phyloP scores from a whole-genome alignment of 2,329 filamentous ascomycete genomes.

The Aspergillus transmontanensis region DNA sequence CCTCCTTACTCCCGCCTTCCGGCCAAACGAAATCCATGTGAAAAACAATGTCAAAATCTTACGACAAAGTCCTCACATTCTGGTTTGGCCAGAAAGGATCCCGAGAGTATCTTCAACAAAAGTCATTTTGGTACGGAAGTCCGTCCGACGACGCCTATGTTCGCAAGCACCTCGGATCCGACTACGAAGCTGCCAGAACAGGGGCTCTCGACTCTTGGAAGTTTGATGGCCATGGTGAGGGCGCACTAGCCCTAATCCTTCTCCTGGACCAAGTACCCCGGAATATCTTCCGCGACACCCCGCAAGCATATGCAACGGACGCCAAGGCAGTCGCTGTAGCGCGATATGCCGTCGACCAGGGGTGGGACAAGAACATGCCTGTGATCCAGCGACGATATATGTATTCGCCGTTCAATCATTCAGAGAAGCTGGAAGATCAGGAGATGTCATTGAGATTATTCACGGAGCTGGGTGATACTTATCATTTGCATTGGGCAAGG shows the following conservation, averaged over 20 bases:
- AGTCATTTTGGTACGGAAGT: constrained; percentile 26
- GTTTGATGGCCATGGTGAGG: constrained; percentile 20
- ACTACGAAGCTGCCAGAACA: constrained; percentile 23
- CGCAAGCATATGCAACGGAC: constrained; percentile 35
- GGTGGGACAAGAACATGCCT: constrained; percentile 29
- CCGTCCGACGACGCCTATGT: constrained; percentile 26
- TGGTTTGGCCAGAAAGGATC: constrained; percentile 28
- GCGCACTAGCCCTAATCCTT: constrained; percentile 39
- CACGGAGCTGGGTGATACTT: constrained; percentile 18
- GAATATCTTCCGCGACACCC: constrained; percentile 38
- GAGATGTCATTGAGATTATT: constrained; percentile 20
- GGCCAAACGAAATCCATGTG: background rate
- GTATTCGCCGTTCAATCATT: constrained; percentile 42
- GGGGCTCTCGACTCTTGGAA: constrained; percentile 23
- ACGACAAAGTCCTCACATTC: constrained; percentile 28
- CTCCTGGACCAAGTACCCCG: constrained; percentile 44
- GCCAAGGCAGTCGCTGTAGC: constrained; percentile 29
- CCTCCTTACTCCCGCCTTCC: too few relatives aligned
- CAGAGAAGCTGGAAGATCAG: constrained; percentile 37
- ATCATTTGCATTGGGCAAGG: constrained; percentile 24
- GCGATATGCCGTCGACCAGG: constrained; percentile 28
- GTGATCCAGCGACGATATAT: constrained; percentile 31
- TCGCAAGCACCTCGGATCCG: constrained; percentile 18
- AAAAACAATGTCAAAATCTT: constrained; percentile 9
- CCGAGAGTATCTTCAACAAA: constrained; percentile 20